A percentile compares a stretch with the other conserved stretches of the same genome.
These are phyloP conservation scores for Pyrenula aspistea DNA, from an alignment of 495 filamentous ascomycete species.

Conservation along the genomic window DNA sequence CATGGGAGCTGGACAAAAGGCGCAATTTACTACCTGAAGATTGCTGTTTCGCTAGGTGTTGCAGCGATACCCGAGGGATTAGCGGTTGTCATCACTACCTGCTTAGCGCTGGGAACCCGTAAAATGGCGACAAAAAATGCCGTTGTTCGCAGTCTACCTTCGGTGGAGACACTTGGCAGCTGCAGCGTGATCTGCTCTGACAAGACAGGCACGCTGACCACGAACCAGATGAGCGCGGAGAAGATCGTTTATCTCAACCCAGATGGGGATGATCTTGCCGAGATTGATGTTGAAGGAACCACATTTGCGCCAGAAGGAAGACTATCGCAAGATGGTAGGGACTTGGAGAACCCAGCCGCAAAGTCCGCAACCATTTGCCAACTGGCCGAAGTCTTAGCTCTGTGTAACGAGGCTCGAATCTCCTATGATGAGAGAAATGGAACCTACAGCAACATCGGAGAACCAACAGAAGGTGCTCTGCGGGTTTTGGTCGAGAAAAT, in stretches of 20 bases:
- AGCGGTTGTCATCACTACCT: slow-evolving; percentile 96
- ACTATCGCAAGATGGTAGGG: slow-evolving; percentile 54
- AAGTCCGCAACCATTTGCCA: slow-evolving; percentile 70
- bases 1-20: slow-evolving; percentile 95
- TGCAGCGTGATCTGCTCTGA: slow-evolving; percentile 99
- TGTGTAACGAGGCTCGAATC: slow-evolving; percentile 84
- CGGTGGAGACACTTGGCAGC: slow-evolving; percentile 95
- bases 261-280: slow-evolving; percentile 63
- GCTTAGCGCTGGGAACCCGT: slow-evolving; percentile 84
- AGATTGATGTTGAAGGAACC: slow-evolving; percentile 84
- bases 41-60: slow-evolving; percentile 95
- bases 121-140: slow-evolving; percentile 99
- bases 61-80: slow-evolving; percentile 96
- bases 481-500: slow-evolving; percentile 91
- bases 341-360: slow-evolving; percentile 53
- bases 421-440: slow-evolving; percentile 64
- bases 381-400: slow-evolving; percentile 75
- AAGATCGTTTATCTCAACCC: slow-evolving; percentile 76
- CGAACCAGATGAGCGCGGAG: slow-evolving; percentile 98
- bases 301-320: slow-evolving; percentile 80
- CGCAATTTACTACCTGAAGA: slow-evolving; percentile 99
- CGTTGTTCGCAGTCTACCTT: slow-evolving; percentile 88
- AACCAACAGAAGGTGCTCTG: slow-evolving; percentile 91
- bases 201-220: slow-evolving; percentile 97
- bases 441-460: slow-evolving; percentile 75